Evolutionary conservation across 1,284 basidiomycete species (phyloP), one percentile per base, ranked within the genome.

Genomic region (Earliella scabrosa): DNA sequence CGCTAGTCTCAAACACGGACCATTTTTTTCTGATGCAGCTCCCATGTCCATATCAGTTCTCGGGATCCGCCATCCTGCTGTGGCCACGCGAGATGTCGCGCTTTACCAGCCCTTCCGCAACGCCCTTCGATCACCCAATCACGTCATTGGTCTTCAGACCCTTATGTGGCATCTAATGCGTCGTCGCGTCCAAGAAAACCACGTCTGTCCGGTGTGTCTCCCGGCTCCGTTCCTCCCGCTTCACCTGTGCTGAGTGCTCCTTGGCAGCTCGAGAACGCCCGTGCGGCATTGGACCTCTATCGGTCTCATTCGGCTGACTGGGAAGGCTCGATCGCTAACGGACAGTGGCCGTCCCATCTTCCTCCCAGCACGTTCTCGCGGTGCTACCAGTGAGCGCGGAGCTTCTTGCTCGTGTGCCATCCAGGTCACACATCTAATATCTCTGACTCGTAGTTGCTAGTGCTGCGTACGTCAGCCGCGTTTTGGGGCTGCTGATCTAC

Each of bases 161-260:
- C 75, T 93, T 24, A 81, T 86, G 68, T 92, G 88, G 87, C 86
- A 86, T 64, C 78, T 93, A 27, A 90, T 93, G 88, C 80, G 83
- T 53, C 79, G 90, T 58, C 80, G 85, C 32, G 86, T 88, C 66
- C 86, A 89, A 68, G 86, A 89, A 66, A 82, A 81, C 32, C 79
- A 84, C 54, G 78, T 83, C 60, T 82, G 90, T 67, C 85, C 88
- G 10, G 90, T 92, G 67, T 40, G 59, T 44, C n/a, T n/a, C n/a
- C 35, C 8, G 13, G 1, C 14, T 45, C 32, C 10, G 14, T 29
- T 26, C 31, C 44, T 35, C 35, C 11, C 18, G 10, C 4, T 29
- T 27, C 32, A 20, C 32, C 18, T 21, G 14, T 36, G 46, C 53
- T 57, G 52, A 61, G 44, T 48, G n/a, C n/a, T n/a, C n/a, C 53